Evolutionary conservation across 768 basidiomycete species (phyloP).

Genomic region (Amanita muscaria): DNA sequence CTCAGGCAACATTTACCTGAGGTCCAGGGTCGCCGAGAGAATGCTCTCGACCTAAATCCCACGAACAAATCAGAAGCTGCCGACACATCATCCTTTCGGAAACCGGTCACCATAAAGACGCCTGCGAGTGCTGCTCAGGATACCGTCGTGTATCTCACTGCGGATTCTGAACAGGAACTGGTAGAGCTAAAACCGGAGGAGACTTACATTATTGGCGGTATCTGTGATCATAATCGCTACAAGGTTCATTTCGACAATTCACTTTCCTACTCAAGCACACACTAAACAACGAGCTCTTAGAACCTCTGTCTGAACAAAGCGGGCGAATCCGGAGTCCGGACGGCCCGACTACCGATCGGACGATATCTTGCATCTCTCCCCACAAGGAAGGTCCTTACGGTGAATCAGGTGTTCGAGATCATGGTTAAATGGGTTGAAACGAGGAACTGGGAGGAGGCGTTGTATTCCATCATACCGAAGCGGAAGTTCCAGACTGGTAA

Average conservation of each 20-base stretch:
- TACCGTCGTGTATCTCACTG: conserved; percentile 84
- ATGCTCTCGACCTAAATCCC: background rate
- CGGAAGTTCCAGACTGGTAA: conserved; percentile 67
- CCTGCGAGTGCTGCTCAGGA: conserved; percentile 24
- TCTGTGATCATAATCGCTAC: conserved; percentile 93
- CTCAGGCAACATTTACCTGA: conserved; percentile 13
- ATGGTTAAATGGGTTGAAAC: conserved; percentile 84
- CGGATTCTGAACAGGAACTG: conserved; percentile 84
- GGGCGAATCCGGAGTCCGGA: conserved; percentile 57
- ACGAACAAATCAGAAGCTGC: background rate
- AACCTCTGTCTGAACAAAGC: conserved; percentile 89
- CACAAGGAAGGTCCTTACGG: conserved; percentile 92
- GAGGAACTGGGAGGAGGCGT: conserved; percentile 77
- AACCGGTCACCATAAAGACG: background rate
- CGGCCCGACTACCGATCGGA: conserved; percentile 93
- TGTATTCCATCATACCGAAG: conserved; percentile 85
- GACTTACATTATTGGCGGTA: conserved; percentile 92
- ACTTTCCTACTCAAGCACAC: too few species aligned
- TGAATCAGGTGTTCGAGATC: conserved; percentile 95
- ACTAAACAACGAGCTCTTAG: too few species aligned
- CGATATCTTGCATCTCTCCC: conserved; percentile 75
- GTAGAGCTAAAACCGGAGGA: conserved; percentile 74
- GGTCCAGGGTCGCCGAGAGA: conserved; percentile 1
- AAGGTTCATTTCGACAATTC: too few species aligned
- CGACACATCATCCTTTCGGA: background rate